A percentile compares a stretch with the other conserved stretches of the same genome.
Conservation (phyloP, 305 asterid species). For the Fraxinus platypoda region DNA sequence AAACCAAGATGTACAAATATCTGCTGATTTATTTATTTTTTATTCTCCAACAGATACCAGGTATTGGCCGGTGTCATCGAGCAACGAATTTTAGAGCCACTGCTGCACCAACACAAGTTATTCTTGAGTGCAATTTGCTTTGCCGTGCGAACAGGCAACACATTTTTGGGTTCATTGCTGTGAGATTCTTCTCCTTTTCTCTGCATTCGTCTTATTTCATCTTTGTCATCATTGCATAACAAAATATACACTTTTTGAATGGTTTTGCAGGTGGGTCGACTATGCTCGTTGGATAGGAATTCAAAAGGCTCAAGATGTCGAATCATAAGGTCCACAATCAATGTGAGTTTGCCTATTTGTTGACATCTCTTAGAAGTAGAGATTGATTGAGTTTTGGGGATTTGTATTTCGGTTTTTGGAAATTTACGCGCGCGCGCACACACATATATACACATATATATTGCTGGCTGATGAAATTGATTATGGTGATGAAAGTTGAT, state of each 20-base stretch:
- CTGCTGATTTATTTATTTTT: neutral
- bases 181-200: slow-evolving; percentile 42
- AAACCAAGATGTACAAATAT: neutral
- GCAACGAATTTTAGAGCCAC: slow-evolving; percentile 76
- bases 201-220: neutral
- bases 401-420: neutral
- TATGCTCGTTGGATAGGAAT: slow-evolving; percentile 83
- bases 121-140: slow-evolving; percentile 73
- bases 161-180: slow-evolving; percentile 82
- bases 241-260: neutral
- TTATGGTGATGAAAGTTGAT: neutral
- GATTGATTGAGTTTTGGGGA: neutral
- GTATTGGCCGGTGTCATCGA: slow-evolving; percentile 85
- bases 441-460: too few species aligned
- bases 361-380: slow-evolving; percentile 32
- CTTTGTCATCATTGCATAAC: neutral
- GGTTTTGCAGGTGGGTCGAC: slow-evolving; percentile 77
- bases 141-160: slow-evolving; percentile 92
- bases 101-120: slow-evolving; percentile 82
- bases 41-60: slow-evolving; percentile 64
- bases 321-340: slow-evolving; percentile 20
- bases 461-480: neutral
- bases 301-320: slow-evolving; percentile 60
- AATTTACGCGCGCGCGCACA: too few species aligned
- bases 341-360: slow-evolving; percentile 27